phyloP scores from a whole-genome alignment of 2,329 filamentous ascomycete genomes.

The Colletotrichum higginsianum region DNA sequence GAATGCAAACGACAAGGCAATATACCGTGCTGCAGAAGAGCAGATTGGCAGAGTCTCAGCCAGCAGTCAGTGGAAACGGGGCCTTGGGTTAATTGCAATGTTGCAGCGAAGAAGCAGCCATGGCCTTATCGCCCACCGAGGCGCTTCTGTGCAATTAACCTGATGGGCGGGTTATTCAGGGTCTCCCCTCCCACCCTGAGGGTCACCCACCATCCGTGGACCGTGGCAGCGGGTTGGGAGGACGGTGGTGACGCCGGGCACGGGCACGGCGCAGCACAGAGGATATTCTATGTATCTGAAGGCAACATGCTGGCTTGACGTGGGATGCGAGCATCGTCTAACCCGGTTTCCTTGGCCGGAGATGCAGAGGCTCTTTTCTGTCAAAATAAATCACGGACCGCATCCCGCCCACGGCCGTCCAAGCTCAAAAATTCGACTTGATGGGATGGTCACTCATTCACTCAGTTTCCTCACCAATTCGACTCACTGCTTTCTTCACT shows the following conservation, averaged over 20 bases:
- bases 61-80: background rate
- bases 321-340: background rate
- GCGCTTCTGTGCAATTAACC: constrained; percentile 26
- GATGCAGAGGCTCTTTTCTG: constrained; percentile 15
- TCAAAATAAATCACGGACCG: constrained; percentile 12
- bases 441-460: background rate
- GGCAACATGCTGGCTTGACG: constrained; percentile 20
- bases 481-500: no score
- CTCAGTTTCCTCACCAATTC: no score
- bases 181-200: constrained; percentile 15
- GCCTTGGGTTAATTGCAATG: constrained; percentile 28
- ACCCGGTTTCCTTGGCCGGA: background rate
- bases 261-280: no score
- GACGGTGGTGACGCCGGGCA: background rate
- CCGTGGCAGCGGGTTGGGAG: background rate
- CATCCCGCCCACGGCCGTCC: constrained; percentile 4
- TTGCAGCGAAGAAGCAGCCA: constrained; percentile 18
- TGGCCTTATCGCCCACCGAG: constrained; percentile 30
- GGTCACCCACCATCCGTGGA: constrained; percentile 8
- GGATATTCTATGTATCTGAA: constrained; percentile 8
- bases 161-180: constrained; percentile 22
- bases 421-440: constrained; percentile 16
- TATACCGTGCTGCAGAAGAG: background rate
- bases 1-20: background rate
- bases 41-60: background rate